Evolutionary conservation across 176 grass and related monocot genomes (phyloP).

Genomic region (Hordeum vulgare): MorexV3_pseudomolecules_assembly NC_058524.1:2541040-2541539

Average conservation of each 20-base stretch:
- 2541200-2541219: background rate
- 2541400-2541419: conserved; percentile 66
- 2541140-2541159: background rate
- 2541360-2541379: conserved; percentile 69
- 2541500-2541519: conserved; percentile 24
- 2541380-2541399: conserved; percentile 93
- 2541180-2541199: background rate
- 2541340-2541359: conserved; percentile 78
- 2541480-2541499: background rate
- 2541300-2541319: conserved; percentile 74
- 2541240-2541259: background rate
- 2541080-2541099: background rate
- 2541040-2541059: background rate
- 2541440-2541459: conserved; percentile 35
- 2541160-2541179: background rate
- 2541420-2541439: conserved; percentile 85
- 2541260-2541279: background rate
- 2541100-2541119: background rate
- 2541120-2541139: background rate
- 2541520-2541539: conserved; percentile 94
- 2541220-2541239: background rate
- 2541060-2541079: background rate
- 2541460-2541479: background rate
- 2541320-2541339: conserved; percentile 60
- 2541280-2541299: background rate